Evolutionary conservation across 139 green algal species (phyloP).

Genomic region (Chlorella sorokiniana): DNA sequence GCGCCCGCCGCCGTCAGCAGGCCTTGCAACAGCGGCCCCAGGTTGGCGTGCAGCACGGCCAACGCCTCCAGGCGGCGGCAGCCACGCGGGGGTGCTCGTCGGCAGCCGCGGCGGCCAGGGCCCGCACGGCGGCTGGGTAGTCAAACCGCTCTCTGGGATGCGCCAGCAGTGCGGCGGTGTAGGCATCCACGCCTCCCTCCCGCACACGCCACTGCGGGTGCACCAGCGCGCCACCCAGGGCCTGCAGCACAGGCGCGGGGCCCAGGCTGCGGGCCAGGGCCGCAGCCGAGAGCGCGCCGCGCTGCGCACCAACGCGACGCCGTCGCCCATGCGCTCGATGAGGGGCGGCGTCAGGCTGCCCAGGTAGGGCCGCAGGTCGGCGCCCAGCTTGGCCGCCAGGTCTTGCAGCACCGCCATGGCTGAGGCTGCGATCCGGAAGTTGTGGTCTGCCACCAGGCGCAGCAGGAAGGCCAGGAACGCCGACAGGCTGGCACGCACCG

Average conservation of each 20-base stretch:
- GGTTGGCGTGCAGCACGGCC: constrained; percentile 44
- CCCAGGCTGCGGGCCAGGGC: constrained; percentile 9
- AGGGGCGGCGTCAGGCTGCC: constrained; percentile 40
- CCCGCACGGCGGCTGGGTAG: constrained; percentile 20
- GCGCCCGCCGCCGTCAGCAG: constrained; percentile 44
- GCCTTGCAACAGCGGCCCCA: constrained; percentile 39
- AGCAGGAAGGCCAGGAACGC: constrained; percentile 72
- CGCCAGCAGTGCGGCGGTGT: constrained; percentile 53
- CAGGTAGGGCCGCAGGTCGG: constrained; percentile 56
- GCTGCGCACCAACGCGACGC: neutral
- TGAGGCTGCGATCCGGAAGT: constrained; percentile 84
- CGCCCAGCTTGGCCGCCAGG: constrained; percentile 59
- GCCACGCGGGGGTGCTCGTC: constrained; percentile 54
- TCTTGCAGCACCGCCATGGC: constrained; percentile 72
- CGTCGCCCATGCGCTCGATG: constrained; percentile 57
- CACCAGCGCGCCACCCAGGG: constrained; percentile 39
- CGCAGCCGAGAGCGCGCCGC: neutral
- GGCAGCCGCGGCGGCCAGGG: constrained; percentile 26
- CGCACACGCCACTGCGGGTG: constrained; percentile 55
- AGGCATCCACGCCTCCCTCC: constrained; percentile 61
- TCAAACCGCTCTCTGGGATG: constrained; percentile 30
- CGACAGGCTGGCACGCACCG: constrained; percentile 55
- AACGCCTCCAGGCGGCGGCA: constrained; percentile 63
- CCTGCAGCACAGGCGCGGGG: constrained; percentile 41
- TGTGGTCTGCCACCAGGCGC: constrained; percentile 71